Conservation (phyloP, 495 filamentous ascomycete species). For the Entonaema liquescens region DNA sequence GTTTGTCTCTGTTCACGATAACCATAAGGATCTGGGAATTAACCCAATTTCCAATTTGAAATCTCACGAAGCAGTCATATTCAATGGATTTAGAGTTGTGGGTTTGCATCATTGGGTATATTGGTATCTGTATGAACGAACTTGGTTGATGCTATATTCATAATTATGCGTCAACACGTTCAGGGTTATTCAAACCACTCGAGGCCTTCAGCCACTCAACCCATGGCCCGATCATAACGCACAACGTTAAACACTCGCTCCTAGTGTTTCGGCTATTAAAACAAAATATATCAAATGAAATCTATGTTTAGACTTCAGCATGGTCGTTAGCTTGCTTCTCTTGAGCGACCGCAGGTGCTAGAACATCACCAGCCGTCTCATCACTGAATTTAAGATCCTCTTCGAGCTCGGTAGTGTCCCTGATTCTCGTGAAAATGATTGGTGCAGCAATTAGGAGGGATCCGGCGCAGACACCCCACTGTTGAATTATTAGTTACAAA, state of each 20-base stretch:
- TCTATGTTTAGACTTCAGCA: constrained; percentile 14
- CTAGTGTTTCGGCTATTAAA: not conserved
- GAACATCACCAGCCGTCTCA: constrained; percentile 76
- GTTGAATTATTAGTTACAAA: constrained; percentile 46
- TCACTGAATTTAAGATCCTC: constrained; percentile 85
- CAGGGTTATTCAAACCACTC: not conserved
- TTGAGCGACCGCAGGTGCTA: constrained; percentile 12
- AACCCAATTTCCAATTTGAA: too few species aligned
- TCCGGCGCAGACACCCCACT: constrained; percentile 77
- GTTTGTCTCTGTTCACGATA: too few species aligned
- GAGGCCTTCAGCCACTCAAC: not conserved
- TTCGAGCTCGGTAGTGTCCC: constrained; percentile 74
- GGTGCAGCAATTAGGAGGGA: constrained; percentile 79
- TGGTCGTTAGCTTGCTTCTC: too few species aligned
- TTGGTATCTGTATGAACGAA: constrained; percentile 7
- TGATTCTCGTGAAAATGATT: constrained; percentile 80
- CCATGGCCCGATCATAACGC: constrained; percentile 10
- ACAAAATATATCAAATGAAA: not conserved
- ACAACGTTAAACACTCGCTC: not conserved
- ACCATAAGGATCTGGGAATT: too few species aligned
- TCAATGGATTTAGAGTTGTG: not conserved
- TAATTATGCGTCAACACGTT: constrained; percentile 8
- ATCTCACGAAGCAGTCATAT: not conserved
- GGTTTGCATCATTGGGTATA: constrained; percentile 3
- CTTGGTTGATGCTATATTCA: constrained; percentile 3